These are phyloP conservation scores for Petunia hybrid DNA, from an alignment of 305 asterid species.

Conservation along the genomic window DNA sequence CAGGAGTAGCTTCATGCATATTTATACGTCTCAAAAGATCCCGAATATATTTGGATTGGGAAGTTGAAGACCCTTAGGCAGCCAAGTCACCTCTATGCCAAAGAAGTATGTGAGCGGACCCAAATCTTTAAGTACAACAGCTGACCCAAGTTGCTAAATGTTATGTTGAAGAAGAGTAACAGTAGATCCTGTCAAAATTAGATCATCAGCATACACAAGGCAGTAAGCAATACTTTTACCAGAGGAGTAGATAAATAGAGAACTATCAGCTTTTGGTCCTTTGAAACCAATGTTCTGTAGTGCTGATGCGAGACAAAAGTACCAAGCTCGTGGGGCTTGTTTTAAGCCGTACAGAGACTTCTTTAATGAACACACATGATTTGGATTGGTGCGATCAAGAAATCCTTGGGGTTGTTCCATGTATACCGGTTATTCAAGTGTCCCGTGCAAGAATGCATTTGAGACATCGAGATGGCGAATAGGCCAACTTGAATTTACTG, in stretches of 20 bases:
- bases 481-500: neutral
- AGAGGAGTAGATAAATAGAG: neutral
- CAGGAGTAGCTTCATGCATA: too few species aligned
- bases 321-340: neutral
- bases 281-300: neutral
- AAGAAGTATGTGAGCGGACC: too few species aligned
- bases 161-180: neutral
- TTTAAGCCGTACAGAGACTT: neutral
- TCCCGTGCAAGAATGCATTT: neutral
- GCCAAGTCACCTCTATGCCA: too few species aligned
- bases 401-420: neutral
- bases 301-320: neutral
- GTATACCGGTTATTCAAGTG: neutral
- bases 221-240: neutral
- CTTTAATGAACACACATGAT: neutral
- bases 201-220: conserved; percentile 17
- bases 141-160: neutral
- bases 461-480: neutral
- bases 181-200: neutral
- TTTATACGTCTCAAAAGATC: too few species aligned
- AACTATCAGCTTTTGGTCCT: neutral
- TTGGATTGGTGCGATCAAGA: neutral
- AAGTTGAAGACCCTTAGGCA: too few species aligned
- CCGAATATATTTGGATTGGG: too few species aligned
- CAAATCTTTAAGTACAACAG: too few species aligned